A percentile compares a stretch with the other conserved stretches of the same genome.
Conservation (phyloP, 345 rosid genomes). For the Anastatica hierochuntica region DNA sequence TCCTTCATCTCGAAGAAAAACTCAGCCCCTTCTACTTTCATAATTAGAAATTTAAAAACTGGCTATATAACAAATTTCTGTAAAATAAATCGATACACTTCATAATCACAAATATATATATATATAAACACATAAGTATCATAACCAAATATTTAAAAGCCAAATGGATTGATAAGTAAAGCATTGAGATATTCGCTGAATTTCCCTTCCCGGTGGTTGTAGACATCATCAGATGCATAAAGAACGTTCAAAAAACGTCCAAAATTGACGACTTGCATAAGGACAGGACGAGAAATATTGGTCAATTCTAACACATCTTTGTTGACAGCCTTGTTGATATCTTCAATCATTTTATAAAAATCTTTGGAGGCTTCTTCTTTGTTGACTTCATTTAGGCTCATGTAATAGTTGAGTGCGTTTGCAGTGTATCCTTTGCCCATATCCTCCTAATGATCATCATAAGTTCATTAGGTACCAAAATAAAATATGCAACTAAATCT, state of each 20-base stretch:
- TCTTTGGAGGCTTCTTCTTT: conserved; percentile 2
- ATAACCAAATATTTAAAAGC: no score
- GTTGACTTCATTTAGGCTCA: background rate
- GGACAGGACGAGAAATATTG: background rate
- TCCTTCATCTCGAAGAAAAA: no score
- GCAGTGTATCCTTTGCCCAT: conserved; percentile 10
- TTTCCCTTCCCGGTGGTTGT: background rate
- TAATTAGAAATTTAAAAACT: no score
- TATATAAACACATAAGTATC: no score
- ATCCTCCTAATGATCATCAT: conserved; percentile 20
- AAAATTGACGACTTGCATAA: background rate
- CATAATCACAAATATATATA: no score
- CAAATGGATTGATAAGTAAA: no score
- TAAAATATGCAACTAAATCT: no score
- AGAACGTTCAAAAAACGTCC: background rate
- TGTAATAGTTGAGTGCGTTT: conserved; percentile 7
- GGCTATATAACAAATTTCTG: no score
- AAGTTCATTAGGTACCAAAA: no score
- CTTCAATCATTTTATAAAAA: background rate
- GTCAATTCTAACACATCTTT: background rate
- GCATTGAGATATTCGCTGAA: background rate
- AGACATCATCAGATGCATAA: background rate
- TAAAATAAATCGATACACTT: no score
- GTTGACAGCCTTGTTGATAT: background rate
- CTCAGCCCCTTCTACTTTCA: no score